Percentiles rank a stretch among this genome's conserved stretches.
Conservation (phyloP, 306 rosid genomes). For the Macrotyloma uniflorum region DNA sequence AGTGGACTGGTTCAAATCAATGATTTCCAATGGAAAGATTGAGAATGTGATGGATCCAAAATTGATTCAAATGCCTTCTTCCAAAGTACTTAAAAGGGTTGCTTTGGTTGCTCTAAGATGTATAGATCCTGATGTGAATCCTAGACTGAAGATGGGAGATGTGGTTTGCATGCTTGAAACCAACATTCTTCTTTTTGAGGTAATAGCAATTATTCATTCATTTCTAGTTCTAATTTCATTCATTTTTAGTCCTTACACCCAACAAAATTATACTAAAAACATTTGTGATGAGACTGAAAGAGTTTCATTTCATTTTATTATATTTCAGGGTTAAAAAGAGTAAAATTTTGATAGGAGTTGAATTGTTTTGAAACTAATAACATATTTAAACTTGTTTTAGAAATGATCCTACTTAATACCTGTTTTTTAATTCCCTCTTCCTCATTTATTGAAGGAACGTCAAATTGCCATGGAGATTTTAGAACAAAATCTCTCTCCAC, state of each 20-base stretch:
- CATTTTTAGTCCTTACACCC: not conserved
- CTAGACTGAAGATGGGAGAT: slow-evolving; percentile 61
- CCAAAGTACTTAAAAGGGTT: slow-evolving; percentile 57
- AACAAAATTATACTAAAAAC: not conserved
- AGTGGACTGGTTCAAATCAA: slow-evolving; percentile 64
- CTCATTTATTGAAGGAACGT: slow-evolving; percentile 37
- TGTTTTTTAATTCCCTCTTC: not conserved
- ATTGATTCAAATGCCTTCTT: slow-evolving; percentile 52
- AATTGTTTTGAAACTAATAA: not conserved
- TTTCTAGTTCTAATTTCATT: not conserved
- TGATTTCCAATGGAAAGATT: slow-evolving; percentile 46
- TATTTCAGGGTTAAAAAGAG: not conserved
- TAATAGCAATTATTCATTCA: slow-evolving; percentile 32
- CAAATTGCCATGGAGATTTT: slow-evolving; percentile 15
- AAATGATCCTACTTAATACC: not conserved
- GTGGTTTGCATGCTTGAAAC: slow-evolving; percentile 64
- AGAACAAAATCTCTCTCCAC: not conserved
- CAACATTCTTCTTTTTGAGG: slow-evolving; percentile 49
- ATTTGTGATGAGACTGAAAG: not conserved
- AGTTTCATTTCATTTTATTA: not conserved
- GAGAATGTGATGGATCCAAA: slow-evolving; percentile 51
- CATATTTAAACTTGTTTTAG: not conserved
- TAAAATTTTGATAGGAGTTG: not conserved
- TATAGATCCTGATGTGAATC: slow-evolving; percentile 52
- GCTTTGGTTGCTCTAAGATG: slow-evolving; percentile 65